Conservation (phyloP, 805 yeast genomes). For the Lachancea sp. region DNA sequence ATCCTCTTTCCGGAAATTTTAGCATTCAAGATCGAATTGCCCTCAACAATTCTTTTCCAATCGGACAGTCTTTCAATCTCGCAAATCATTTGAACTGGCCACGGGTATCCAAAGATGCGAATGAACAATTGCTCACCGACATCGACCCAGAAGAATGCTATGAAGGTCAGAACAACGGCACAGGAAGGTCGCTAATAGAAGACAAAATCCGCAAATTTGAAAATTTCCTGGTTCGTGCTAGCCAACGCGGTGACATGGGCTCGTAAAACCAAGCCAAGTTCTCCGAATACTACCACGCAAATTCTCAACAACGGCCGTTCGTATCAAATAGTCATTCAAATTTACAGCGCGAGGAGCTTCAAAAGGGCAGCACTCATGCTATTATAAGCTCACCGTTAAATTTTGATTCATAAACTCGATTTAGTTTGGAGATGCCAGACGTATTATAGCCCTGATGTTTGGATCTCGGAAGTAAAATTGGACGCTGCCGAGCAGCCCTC, state of each 20-base stretch:
- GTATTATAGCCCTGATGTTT: too few species aligned
- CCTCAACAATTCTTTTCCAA: neutral
- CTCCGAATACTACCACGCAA: too few species aligned
- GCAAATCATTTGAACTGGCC: neutral
- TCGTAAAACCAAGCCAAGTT: too few species aligned
- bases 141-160: conserved; percentile 13
- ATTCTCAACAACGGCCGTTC: too few species aligned
- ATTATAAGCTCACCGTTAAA: too few species aligned
- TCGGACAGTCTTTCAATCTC: neutral
- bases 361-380: too few species aligned
- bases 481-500: too few species aligned
- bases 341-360: too few species aligned
- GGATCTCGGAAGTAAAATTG: too few species aligned
- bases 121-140: conserved; percentile 12
- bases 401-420: too few species aligned
- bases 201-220: neutral
- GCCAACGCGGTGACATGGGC: neutral
- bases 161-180: neutral
- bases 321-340: too few species aligned
- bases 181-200: neutral
- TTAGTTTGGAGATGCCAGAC: too few species aligned
- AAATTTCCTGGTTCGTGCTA: neutral
- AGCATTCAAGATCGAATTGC: neutral
- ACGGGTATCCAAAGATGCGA: neutral
- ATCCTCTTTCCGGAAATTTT: neutral